Base-by-base conservation (phyloP, 1,139 yeast genomes). In the Yamadazyma triangularis region DNA sequence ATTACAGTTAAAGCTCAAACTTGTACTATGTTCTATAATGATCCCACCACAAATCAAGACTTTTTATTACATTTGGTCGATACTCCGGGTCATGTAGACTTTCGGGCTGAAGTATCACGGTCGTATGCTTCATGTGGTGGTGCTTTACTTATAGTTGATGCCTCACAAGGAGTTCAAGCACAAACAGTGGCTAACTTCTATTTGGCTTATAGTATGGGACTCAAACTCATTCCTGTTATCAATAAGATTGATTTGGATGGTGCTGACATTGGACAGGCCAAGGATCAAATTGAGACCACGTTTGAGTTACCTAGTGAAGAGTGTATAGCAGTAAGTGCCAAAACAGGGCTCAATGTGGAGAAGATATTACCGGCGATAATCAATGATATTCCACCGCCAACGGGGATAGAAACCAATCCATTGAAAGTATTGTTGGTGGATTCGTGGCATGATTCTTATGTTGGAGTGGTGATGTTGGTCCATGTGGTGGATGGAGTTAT, bases 71-170 rank as follows among this genome's bases (percentile, higher is more conserved):
- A 91, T 61, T 64, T 91, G 27, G 96, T 91, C 28, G 98, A 91
- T 56, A 91, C 98, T 0, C 98, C 98, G 0, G 98, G 98, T 0
- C 98, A 91, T 54, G 98, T 91, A 19, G 98, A 91, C 55, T 91
- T 91, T 54, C 64, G 96, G 33, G 86, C 94, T 7, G 98, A 91
- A 49, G 98, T 91, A 0, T 79, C 94, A 2, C 61, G 97, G 42
- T 84, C 95, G 8, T 88, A 89, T 55, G 96, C 97, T 2, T 84
- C 96, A 0, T 91, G 97, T 64, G 94, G 93, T 23, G 98, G 98
- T 9, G 97, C 97, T 0, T 59, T 91, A 29, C 56, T 91, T 27
- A 60, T 91, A 15, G 95, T 91, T 1, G 98, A 91, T 63, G 97
- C 97, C 1, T 73, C 91, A 2, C 97, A 91, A 51, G 98, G 98